Conservation (phyloP, 1,139 yeast species). For the Yamadazyma kanchanaburiensis region DNA sequence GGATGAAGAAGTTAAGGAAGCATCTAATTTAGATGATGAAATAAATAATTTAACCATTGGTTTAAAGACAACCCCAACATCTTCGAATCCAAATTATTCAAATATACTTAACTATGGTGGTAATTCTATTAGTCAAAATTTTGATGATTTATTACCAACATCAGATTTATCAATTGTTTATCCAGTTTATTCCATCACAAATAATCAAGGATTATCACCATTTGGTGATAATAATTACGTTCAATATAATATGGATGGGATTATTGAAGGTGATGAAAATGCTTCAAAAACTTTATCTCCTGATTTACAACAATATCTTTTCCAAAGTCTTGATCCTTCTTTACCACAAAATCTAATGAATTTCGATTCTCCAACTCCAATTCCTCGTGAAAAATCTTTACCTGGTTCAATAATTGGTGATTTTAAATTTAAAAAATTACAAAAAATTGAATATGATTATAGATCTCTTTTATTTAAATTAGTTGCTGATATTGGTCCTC, state of each 20-base stretch:
- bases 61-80: conserved; percentile 6
- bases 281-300: background rate
- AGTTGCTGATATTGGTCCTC: conserved; percentile 16
- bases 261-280: conserved; percentile 1
- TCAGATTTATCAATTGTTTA: conserved; percentile 29
- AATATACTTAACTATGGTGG: conserved; percentile 16
- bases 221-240: conserved; percentile 1
- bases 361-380: conserved; percentile 4
- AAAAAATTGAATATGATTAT: conserved; percentile 16
- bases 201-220: conserved; percentile 8
- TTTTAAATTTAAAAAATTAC: conserved; percentile 13
- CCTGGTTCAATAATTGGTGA: conserved; percentile 16
- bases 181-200: conserved; percentile 33
- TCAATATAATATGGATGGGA: conserved; percentile 2
- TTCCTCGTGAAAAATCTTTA: conserved; percentile 11
- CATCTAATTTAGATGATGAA: conserved; percentile 10
- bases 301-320: conserved; percentile 9
- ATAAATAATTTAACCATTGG: conserved; percentile 14
- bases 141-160: conserved; percentile 24
- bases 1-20: background rate
- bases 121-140: conserved; percentile 23
- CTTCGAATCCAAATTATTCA: conserved; percentile 12
- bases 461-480: conserved; percentile 11
- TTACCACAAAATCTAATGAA: conserved; percentile 12
- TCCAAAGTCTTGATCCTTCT: conserved; percentile 11